Conservation (phyloP, 139 green algal species). For the Chlorella sp. region DNA sequence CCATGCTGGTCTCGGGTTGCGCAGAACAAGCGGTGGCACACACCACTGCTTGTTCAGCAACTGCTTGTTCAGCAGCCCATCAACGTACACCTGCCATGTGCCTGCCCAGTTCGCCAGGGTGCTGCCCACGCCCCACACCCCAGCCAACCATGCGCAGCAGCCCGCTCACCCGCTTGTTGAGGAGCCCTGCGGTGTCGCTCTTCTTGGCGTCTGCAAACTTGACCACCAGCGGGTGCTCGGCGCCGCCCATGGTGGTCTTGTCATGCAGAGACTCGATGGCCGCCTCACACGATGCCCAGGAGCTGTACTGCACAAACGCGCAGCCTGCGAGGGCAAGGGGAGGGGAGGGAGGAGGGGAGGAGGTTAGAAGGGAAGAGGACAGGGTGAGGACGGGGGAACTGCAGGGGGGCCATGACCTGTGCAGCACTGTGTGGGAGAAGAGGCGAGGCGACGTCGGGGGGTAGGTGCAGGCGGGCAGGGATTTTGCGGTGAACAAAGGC, state of each 20-base stretch:
- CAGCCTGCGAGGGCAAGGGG: slow-evolving; percentile 60
- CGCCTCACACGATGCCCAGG: slow-evolving; percentile 77
- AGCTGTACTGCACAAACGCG: slow-evolving; percentile 83
- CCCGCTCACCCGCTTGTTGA: slow-evolving; percentile 16
- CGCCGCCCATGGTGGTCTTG: slow-evolving; percentile 67
- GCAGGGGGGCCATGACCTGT: no score
- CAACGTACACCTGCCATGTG: no score
- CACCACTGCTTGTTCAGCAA: no score
- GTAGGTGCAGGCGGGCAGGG: no score
- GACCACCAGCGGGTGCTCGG: slow-evolving; percentile 80
- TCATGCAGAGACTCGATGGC: slow-evolving; percentile 81
- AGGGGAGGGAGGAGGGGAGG: background rate
- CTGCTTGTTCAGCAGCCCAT: background rate
- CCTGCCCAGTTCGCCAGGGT: no score
- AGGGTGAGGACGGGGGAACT: background rate
- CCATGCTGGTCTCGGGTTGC: no score
- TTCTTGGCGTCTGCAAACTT: slow-evolving; percentile 86
- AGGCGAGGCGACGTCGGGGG: no score
- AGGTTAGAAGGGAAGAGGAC: background rate
- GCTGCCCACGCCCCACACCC: background rate
- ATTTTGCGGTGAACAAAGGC: no score
- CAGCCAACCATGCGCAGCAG: background rate
- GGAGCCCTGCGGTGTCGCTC: slow-evolving; percentile 20
- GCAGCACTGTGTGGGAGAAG: no score
- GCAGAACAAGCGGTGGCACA: no score